Base-by-base conservation (phyloP, 2,329 filamentous ascomycete genomes). In the Ophiostoma pallidulum region DNA sequence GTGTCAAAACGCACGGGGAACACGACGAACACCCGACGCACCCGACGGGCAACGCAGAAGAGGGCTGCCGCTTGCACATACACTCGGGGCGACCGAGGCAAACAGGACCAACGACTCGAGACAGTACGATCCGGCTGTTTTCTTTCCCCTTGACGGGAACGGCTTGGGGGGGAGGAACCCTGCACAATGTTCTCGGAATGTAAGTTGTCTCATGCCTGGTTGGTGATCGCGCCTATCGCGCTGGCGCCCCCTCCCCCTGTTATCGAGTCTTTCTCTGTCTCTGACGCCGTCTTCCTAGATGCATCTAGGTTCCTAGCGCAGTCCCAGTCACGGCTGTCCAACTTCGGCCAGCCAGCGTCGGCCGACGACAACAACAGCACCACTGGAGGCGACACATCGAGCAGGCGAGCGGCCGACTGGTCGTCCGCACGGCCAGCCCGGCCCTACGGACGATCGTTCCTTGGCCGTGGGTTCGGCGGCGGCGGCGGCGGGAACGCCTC, bases 291-390 rank as follows among this genome's bases (percentile, higher is more conserved):
- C 4, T 16, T 20, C 3, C 61, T 48, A 96, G 92, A 97, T 82
- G 92, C 92, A 60, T 97, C 91, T 57, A 84, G 84, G 58, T 98
- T 98, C 65, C 80, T 98, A 59, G 87, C 90, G 52, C 92, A 97
- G 77, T 96, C 90, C 56, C 90, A 95, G 72, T 94, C 90, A 52
- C 84, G 88, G 54, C 73, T 97, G 59, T 87, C 84, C 56, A 80
- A 71, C 64, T 80, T 89, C 45, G 77, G 72, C 67, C 78, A 84
- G 62, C 66, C 53, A 14, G n/a, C 35, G 18, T 19, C 77, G 51
- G 78, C 78, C 48, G 62, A 69, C 53, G 68, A 66, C 52, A 67
- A 66, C 47, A 45, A 42, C 61, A 66, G 16, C 16, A 49, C 22
- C 31, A 47, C 61, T 43, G 54, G 39, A 4, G 51, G 38, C 32